Evolutionary conservation across 169 alveolate genomes (phyloP).

Genomic region (Plasmodium vivax): DNA sequence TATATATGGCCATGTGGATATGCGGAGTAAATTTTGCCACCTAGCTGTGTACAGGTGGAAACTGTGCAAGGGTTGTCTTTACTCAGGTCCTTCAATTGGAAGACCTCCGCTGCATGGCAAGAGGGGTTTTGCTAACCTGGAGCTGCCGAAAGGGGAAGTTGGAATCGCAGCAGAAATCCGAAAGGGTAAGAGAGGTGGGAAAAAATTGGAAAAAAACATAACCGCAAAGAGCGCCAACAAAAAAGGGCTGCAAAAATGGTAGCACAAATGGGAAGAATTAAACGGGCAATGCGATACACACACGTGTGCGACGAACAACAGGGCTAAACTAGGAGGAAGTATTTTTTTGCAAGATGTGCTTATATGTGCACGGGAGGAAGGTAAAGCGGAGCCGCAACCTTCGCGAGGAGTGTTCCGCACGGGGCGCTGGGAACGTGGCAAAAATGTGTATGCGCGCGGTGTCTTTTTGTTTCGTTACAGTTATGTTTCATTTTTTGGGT

Average conservation of each 20-base stretch:
- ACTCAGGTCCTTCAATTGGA: background rate
- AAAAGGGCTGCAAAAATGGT: background rate
- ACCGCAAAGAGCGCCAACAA: background rate
- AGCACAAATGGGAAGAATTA: background rate
- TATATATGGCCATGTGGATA: background rate
- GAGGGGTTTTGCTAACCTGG: background rate
- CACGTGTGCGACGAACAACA: background rate
- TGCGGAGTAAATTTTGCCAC: background rate
- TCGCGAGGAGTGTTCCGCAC: background rate
- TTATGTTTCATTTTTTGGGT: background rate
- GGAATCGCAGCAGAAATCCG: background rate
- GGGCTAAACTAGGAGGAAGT: background rate
- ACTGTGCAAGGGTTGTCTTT: background rate
- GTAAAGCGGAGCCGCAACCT: background rate
- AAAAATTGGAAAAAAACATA: background rate
- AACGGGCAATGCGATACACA: background rate
- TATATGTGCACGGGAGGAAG: background rate
- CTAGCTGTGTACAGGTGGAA: background rate
- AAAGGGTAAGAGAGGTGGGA: background rate
- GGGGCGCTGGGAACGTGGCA: background rate
- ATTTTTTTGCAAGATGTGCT: background rate
- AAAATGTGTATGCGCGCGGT: background rate
- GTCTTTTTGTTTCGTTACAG: background rate
- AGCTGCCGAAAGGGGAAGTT: background rate
- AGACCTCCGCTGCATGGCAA: background rate